Percentiles rank a stretch among this genome's conserved stretches.
Conservation (phyloP, 371 early-diverging fungal genomes). For the Mortierella sp. region DNA sequence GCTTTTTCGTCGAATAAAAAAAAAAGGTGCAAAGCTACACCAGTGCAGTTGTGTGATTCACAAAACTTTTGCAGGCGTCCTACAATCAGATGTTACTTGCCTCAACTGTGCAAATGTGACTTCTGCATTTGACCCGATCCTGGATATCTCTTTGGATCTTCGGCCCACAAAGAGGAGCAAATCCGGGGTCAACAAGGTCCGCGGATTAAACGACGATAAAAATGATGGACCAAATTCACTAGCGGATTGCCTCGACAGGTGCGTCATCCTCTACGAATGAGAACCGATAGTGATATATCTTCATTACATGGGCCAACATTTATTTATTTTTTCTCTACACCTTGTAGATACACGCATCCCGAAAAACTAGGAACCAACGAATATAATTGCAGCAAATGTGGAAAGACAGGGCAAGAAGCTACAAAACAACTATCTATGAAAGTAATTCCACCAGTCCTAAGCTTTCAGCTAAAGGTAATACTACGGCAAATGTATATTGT, state of each 20-base stretch:
- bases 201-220: slow-evolving; percentile 35
- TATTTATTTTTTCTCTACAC: slow-evolving; percentile 21
- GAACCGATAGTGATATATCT: neutral
- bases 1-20: neutral
- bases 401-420: slow-evolving; percentile 75
- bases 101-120: slow-evolving; percentile 85
- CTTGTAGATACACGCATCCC: slow-evolving; percentile 77
- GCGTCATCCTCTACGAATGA: neutral
- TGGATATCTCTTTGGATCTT: slow-evolving; percentile 93
- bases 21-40: slow-evolving; percentile 48
- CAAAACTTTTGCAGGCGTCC: slow-evolving; percentile 88
- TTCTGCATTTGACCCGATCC: slow-evolving; percentile 86
- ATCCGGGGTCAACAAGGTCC: slow-evolving; percentile 40
- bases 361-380: slow-evolving; percentile 78
- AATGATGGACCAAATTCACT: slow-evolving; percentile 55
- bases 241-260: slow-evolving; percentile 71
- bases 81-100: slow-evolving; percentile 93
- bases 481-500: no score
- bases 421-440: slow-evolving; percentile 91
- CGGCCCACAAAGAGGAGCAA: slow-evolving; percentile 60
- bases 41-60: slow-evolving; percentile 92
- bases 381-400: slow-evolving; percentile 83
- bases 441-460: slow-evolving; percentile 87
- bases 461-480: slow-evolving; percentile 89
- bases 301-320: neutral